Percentiles rank a stretch among this genome's conserved stretches.
phyloP scores from a whole-genome alignment of 495 filamentous ascomycete genomes.

The Durotheca rogersii region DNA sequence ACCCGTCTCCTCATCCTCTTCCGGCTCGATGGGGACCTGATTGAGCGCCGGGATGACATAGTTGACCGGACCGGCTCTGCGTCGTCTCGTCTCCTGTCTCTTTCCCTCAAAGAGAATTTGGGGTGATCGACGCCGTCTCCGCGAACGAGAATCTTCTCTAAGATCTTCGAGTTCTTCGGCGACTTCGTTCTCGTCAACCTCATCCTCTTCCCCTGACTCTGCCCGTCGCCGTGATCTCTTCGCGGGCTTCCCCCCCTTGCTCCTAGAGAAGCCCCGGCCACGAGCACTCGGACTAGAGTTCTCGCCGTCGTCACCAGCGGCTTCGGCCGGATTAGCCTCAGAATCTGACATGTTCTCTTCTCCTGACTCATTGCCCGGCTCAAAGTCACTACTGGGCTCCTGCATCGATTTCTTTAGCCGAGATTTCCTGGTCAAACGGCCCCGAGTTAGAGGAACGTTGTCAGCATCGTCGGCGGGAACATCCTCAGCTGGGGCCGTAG shows the following conservation, averaged over 20 bases:
- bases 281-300: constrained; percentile 45
- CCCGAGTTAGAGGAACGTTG: constrained; percentile 34
- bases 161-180: constrained; percentile 75
- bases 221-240: constrained; percentile 37
- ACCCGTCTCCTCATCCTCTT: constrained; percentile 54
- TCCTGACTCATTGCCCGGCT: constrained; percentile 66
- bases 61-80: constrained; percentile 44
- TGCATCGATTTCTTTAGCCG: constrained; percentile 55
- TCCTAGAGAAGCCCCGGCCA: constrained; percentile 39
- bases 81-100: constrained; percentile 37
- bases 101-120: constrained; percentile 58
- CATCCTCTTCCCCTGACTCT: constrained; percentile 62
- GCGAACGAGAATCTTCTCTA: constrained; percentile 44
- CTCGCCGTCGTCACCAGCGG: constrained; percentile 41
- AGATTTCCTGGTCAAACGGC: constrained; percentile 52
- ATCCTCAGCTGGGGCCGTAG: constrained; percentile 36
- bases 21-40: constrained; percentile 68
- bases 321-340: constrained; percentile 36
- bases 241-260: constrained; percentile 37
- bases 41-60: constrained; percentile 72
- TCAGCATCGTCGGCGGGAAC: constrained; percentile 38
- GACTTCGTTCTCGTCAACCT: constrained; percentile 70
- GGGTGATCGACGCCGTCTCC: constrained; percentile 54
- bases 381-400: constrained; percentile 85
- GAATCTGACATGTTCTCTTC: constrained; percentile 51